Base-by-base conservation (phyloP, 352 stramenopile species). In the Globisporangium alternatum region DNA sequence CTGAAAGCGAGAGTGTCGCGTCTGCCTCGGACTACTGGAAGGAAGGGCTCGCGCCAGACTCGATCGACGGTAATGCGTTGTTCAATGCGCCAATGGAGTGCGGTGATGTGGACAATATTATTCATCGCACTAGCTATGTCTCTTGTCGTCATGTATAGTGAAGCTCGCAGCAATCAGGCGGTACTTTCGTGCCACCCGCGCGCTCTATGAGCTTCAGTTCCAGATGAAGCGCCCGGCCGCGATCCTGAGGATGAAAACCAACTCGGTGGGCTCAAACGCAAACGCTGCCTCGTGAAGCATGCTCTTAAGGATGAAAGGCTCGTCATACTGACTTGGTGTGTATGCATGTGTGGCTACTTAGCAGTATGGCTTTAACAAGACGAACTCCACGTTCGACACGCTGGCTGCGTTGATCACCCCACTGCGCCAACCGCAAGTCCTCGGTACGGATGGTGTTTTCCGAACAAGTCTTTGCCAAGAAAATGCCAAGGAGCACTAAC, bases 361-460 rank as follows among this genome's bases (percentile, higher is more conserved):
- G n/a, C 57, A 95, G 83, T 94, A 80, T 48, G 85, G 80, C 31
- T 78, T 93, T 52, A 87, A 87, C 52, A 87, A 87, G 63, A 76
- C 65, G 6, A 65, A 75, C 31, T 88, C 83, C 1, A 94, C 87
- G 5, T 84, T 89, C 41, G 84, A 95, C 56, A 74, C 78, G 15
- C 71, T 95, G 5, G 71, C 75, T 8, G 76, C 84, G 37, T 60
- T 95, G 33, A 51, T 88, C 15, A 90, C 85, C 21, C 87, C 85
- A 2, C 68, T 95, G 22, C 81, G 87, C 10, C 71, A 74, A 15
- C 72, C 65, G 5, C 87, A 94, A 64, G 72, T 91, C 60, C 73
- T 95, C 19, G 86, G 86, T 95, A 71, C 22, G 62, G 35, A 19
- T 4, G 41, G 5, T 5, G 15, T n/a, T 15, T 52, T 45, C 1